Evolutionary conservation across 2,329 filamentous ascomycete genomes (phyloP), one percentile per base, ranked within the genome.

Genomic region (Ophiostoma himal-ulmi): DNA sequence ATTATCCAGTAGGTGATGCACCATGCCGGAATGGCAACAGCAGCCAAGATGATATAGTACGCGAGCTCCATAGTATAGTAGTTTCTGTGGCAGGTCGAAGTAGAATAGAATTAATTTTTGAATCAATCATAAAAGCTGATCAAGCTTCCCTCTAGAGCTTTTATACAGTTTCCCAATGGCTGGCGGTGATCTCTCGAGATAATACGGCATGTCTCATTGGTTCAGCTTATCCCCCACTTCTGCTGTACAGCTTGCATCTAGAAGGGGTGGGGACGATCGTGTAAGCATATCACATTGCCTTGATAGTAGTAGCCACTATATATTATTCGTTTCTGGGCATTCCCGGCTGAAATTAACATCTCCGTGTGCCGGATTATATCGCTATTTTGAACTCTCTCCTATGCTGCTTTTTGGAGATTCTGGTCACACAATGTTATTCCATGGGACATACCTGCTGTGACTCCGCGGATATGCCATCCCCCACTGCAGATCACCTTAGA

Each of bases 1-100:
- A 73, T 22, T 5, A 73, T 48, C 70, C 72, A 73, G 60, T 73
- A 73, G 11, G 67, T 48, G 13, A 73, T 39, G 41, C 52, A 62
- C 68, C 65, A 72, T n/a, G 48, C 37, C 3, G 71, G 71, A 37
- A 70, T 22, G 22, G 69, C 22, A n/a, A 72, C 36, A 57, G 44
- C 70, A 6, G 48, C 70, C 37, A 72, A 41, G 20, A 72, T 60
- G 13, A 70, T n/a, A 37, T 72, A 72, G 68, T 68, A 41, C 22
- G 67, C 39, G 4, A 69, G 66, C 26, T 72, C 70, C 71, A 72
- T 72, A 26, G 37, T 34, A 11, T 5, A 26, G 17, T 22, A 6
- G 6, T 6, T 3, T 26, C 1, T 3, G 36, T 14, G 20, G 7
- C 20, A 41, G 13, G 11, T n/a, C 7, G 20, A 34, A 20, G 7